Conservation (phyloP, 345 rosid species). For the Gossypium raimondii region DNA sequence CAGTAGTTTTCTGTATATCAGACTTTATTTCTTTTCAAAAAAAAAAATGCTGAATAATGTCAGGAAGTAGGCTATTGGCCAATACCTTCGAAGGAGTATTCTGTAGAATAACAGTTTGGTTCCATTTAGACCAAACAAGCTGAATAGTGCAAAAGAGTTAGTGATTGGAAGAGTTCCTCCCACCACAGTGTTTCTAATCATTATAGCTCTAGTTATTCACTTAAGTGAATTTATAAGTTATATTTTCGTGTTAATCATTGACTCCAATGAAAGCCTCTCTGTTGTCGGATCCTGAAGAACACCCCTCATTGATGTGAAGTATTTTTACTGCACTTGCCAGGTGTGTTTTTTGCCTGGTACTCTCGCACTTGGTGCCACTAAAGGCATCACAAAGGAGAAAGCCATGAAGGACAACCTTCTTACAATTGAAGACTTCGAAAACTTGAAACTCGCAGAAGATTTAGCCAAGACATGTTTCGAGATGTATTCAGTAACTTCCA, state of each 20-base stretch:
- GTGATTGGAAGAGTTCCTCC: background rate
- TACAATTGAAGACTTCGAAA: conserved; percentile 80
- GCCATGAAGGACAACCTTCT: conserved; percentile 78
- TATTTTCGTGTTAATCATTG: background rate
- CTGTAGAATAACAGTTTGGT: too few species aligned
- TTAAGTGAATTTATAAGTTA: background rate
- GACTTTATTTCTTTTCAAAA: background rate
- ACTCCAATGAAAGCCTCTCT: background rate
- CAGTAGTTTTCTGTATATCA: too few species aligned
- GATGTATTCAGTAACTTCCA: conserved; percentile 91
- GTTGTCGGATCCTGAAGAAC: background rate
- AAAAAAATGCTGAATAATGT: background rate
- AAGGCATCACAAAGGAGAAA: conserved; percentile 72
- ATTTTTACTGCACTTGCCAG: conserved; percentile 27
- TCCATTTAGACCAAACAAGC: background rate
- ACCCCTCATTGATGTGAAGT: background rate
- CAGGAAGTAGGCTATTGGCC: background rate
- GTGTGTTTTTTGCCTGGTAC: conserved; percentile 95
- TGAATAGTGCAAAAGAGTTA: background rate
- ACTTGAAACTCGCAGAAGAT: conserved; percentile 92
- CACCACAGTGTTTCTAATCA: background rate
- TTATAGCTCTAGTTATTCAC: background rate
- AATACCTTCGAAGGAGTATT: background rate
- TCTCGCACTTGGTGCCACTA: conserved; percentile 96
- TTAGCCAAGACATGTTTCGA: conserved; percentile 86